phyloP scores from a whole-genome alignment of 345 rosid species.

The Clausena lansium region DNA sequence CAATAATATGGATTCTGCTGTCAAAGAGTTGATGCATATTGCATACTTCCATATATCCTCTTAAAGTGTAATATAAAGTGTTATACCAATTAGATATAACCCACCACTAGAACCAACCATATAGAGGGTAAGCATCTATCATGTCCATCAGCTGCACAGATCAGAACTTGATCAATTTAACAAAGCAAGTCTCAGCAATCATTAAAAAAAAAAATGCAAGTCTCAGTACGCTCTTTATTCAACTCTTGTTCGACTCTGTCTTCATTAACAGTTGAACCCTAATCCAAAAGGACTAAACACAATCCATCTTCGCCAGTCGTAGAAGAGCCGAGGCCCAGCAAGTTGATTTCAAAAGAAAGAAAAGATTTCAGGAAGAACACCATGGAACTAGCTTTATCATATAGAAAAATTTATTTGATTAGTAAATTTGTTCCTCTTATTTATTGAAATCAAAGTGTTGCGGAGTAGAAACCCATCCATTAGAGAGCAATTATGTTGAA shows the following conservation, averaged over 20 bases:
- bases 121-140: background rate
- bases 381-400: background rate
- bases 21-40: background rate
- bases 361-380: background rate
- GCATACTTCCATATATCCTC: background rate
- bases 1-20: background rate
- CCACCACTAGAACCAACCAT: background rate
- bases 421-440: no score
- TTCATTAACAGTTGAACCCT: background rate
- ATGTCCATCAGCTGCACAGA: background rate
- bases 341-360: background rate
- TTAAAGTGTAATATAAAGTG: background rate
- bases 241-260: background rate
- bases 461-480: no score
- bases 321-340: background rate
- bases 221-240: background rate
- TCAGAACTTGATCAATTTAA: background rate
- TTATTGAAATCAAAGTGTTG: no score
- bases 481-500: background rate
- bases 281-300: background rate
- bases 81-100: background rate
- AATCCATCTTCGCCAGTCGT: background rate
- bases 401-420: background rate
- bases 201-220: background rate
- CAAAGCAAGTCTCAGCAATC: background rate